Evolutionary conservation across 108 stramenopile species (phyloP).

Genomic region (Hondaea fermentalgiana): DNA sequence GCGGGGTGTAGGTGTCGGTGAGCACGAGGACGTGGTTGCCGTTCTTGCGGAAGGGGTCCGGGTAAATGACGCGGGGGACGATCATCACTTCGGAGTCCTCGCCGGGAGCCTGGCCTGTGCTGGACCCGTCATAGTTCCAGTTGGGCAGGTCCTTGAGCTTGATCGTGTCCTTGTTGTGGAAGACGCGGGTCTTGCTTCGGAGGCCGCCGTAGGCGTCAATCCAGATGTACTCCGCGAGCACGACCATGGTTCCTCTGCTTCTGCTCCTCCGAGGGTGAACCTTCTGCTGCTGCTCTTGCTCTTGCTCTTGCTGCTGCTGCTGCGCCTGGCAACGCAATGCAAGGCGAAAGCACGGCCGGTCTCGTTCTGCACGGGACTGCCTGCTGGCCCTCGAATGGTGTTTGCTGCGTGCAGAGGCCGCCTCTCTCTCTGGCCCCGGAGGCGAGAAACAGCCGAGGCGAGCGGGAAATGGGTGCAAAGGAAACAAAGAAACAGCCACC

Average conservation of each 20-base stretch:
- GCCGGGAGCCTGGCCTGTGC: conserved; percentile 90
- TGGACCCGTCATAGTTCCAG: conserved; percentile 94
- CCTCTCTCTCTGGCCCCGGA: no score
- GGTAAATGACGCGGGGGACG: conserved; percentile 69
- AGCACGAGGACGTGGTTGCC: conserved; percentile 79
- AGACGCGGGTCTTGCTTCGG: neutral
- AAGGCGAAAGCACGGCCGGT: no score
- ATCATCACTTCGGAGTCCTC: conserved; percentile 62
- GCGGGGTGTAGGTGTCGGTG: conserved; percentile 87
- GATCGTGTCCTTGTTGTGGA: neutral
- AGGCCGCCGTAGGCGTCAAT: neutral
- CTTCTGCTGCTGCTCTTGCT: no score
- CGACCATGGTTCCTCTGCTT: neutral
- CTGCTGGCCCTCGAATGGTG: no score
- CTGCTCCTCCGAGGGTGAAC: neutral
- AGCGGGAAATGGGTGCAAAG: no score
- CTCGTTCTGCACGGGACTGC: no score
- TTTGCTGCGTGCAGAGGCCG: no score
- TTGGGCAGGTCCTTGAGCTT: conserved; percentile 54
- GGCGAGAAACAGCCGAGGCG: no score
- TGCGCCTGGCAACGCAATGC: no score
- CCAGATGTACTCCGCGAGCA: conserved; percentile 4
- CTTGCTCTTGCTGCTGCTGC: no score
- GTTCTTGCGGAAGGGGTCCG: conserved; percentile 82
- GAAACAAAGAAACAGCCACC: no score